Conservation (phyloP, 768 basidiomycete species). For the Coprinopsis cinerea region DNA sequence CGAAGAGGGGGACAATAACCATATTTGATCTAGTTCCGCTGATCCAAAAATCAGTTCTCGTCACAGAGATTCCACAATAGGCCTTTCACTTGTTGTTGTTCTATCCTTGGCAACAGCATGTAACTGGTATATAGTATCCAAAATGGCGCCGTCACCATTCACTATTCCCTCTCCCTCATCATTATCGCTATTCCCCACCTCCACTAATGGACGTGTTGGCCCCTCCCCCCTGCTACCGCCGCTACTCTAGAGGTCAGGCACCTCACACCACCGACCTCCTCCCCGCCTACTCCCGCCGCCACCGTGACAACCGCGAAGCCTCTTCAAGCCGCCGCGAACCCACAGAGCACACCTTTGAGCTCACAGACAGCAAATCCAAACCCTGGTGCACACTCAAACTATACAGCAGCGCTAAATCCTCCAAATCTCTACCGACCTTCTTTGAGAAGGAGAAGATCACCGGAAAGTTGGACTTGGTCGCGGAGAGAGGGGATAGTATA, state of each 20-base stretch:
- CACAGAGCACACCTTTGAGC: slow-evolving; percentile 42
- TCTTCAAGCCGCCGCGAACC: slow-evolving; percentile 34
- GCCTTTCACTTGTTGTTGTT: slow-evolving; percentile 25
- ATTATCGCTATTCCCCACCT: slow-evolving; percentile 1
- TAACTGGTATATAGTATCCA: slow-evolving; percentile 10
- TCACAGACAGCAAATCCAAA: slow-evolving; percentile 34
- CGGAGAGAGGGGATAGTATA: slow-evolving; percentile 48
- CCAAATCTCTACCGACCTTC: slow-evolving; percentile 45
- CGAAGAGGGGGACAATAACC: neutral
- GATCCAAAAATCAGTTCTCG: neutral
- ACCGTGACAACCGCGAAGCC: slow-evolving; percentile 35
- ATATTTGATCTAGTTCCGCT: neutral
- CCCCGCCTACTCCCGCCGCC: slow-evolving; percentile 44
- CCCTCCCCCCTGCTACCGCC: slow-evolving; percentile 41
- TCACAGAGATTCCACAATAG: slow-evolving; percentile 21
- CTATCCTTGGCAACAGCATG: slow-evolving; percentile 8
- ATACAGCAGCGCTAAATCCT: slow-evolving; percentile 46
- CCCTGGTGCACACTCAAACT: slow-evolving; percentile 43
- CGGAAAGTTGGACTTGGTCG: slow-evolving; percentile 39
- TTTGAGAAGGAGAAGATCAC: slow-evolving; percentile 51
- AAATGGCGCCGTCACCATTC: slow-evolving; percentile 5
- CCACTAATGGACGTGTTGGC: slow-evolving; percentile 39
- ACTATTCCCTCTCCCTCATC: slow-evolving; percentile 7
- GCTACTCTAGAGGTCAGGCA: slow-evolving; percentile 45
- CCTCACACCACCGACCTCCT: slow-evolving; percentile 40